These are phyloP conservation scores for Globisporangium paroecandrum DNA, from an alignment of 352 stramenopile species.

Conservation along the genomic window DNA sequence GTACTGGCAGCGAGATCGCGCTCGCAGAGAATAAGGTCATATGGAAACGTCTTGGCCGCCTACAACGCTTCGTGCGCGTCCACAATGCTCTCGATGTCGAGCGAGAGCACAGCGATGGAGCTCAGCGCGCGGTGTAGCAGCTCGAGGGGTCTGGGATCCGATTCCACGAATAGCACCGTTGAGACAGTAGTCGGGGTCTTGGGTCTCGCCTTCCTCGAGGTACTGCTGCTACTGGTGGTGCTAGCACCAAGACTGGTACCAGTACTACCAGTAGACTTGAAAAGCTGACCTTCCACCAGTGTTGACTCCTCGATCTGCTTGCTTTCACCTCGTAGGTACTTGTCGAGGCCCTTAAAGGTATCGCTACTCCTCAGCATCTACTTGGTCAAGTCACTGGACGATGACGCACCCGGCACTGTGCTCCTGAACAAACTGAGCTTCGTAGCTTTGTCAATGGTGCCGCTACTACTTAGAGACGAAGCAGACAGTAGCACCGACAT, in stretches of 20 bases:
- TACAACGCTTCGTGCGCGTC: conserved; percentile 50
- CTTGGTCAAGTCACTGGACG: conserved; percentile 10
- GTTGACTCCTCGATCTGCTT: conserved; percentile 37
- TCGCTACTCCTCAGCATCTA: conserved; percentile 25
- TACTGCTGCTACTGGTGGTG: background rate
- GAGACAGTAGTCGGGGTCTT: conserved; percentile 6
- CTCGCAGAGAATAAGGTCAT: conserved; percentile 85
- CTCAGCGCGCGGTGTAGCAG: conserved; percentile 33
- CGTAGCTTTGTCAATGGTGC: background rate
- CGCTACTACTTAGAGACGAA: background rate
- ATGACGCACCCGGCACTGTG: background rate
- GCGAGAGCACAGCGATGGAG: conserved; percentile 15
- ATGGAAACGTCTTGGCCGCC: conserved; percentile 45
- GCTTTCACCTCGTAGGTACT: conserved; percentile 57
- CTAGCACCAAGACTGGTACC: background rate
- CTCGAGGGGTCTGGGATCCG: conserved; percentile 30
- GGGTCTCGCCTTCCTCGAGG: background rate
- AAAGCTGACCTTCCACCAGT: conserved; percentile 43
- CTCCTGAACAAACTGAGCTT: conserved; percentile 1
- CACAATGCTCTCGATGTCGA: conserved; percentile 64
- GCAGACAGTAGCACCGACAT: conserved; percentile 10
- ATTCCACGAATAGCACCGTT: conserved; percentile 36
- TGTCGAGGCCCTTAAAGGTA: conserved; percentile 44
- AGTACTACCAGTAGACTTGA: conserved; percentile 10
- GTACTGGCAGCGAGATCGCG: conserved; percentile 37